Evolutionary conservation across 768 basidiomycete genomes (phyloP), one percentile per base, ranked within the genome.

Genomic region (Termitomyces sp.): DNA sequence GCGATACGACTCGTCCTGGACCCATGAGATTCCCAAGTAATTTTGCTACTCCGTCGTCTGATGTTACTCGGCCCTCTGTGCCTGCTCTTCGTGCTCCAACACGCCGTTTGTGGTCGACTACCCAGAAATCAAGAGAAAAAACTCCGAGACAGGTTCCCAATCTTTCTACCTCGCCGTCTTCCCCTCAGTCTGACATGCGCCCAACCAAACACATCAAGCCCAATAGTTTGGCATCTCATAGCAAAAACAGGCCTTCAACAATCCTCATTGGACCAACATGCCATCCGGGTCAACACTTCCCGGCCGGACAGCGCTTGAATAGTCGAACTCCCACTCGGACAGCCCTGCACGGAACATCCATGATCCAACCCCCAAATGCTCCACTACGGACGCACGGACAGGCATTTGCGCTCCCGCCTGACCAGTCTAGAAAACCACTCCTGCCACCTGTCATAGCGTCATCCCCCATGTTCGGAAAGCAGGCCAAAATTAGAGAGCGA

Each of bases 401-500:
- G 17, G 25, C 49, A 35, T 37, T 11, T 38, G 25, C 23, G 11
- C 25, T 3, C 29, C 25, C 14, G 19, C 25, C 6, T 44, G 31
- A 29, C 31, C 53, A n/a, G 17, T 12, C 34, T 38, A 43, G 23
- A 5, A 53, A 48, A 59, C 40, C 23, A 23, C 25, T 37, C 5
- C 4, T 59, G 17, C 32, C 19, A 34, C 44, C 8, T 19, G 12
- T 29, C 16, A 31, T 23, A 27, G 17, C 32, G 16, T 34, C 55
- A 2, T 25, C 47, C 8, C 11, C 37, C 4, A 31, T 37, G 10
- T 7, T 37, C 27, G 49, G 47, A 4, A 43, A 51, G 38, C 49
- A 59, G 29, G 54, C 32, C 5, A 67, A 59, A 37, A 34, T 56
- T 23, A 60, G 67, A 53, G 68, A 66, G 23, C 54, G 70, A 40